phyloP scores from a whole-genome alignment of 129 eudicot species.

The Daucus carota region DNA sequence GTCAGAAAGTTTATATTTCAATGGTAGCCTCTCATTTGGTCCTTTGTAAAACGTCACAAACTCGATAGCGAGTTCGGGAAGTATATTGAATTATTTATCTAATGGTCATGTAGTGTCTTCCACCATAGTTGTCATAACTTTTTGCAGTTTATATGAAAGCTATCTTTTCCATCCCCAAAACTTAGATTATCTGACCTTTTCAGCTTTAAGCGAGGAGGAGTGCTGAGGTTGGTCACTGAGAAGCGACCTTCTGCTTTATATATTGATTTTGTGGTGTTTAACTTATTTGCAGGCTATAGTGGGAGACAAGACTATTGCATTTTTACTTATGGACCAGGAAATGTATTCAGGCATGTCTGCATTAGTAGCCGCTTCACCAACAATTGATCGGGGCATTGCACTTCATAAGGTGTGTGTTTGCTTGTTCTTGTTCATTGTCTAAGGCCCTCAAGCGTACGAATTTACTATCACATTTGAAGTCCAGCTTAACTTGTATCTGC shows the following conservation, averaged over 20 bases:
- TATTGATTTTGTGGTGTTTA: slow-evolving; percentile 11
- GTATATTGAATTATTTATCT: neutral
- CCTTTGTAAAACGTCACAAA: neutral
- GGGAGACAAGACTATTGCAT: slow-evolving; percentile 95
- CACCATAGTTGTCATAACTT: neutral
- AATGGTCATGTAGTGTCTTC: neutral
- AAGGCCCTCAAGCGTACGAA: neutral
- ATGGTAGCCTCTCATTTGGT: neutral
- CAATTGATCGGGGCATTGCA: slow-evolving; percentile 85
- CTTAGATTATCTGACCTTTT: neutral
- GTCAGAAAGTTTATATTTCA: neutral
- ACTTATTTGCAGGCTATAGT: slow-evolving; percentile 65
- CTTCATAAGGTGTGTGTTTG: slow-evolving; percentile 82
- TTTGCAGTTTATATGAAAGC: neutral
- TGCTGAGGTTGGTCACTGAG: neutral
- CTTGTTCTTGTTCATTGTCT: slow-evolving; percentile 9
- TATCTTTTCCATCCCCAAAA: neutral
- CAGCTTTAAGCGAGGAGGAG: neutral
- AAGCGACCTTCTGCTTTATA: slow-evolving; percentile 6
- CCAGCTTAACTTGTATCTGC: neutral
- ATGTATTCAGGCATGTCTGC: slow-evolving; percentile 98
- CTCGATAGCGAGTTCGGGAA: neutral
- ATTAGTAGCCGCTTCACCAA: slow-evolving; percentile 71
- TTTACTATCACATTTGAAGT: neutral
- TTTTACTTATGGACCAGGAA: slow-evolving; percentile 76